Evolutionary conservation across 805 yeast species (phyloP).

Genomic region (Barnettozyma sp.): DNA sequence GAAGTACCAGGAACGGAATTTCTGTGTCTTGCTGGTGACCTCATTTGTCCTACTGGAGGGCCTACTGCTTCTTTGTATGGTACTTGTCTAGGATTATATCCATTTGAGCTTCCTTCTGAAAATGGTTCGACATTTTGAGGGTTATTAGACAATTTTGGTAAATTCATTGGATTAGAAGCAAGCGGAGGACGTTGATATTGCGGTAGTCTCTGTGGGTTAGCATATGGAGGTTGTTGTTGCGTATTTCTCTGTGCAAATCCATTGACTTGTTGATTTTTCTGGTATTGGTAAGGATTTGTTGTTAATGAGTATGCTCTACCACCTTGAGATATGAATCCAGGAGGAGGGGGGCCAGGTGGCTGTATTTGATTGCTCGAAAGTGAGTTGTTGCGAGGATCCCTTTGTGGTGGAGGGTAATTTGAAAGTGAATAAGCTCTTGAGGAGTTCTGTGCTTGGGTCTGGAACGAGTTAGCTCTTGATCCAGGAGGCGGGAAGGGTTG

Average conservation of each 20-base stretch:
- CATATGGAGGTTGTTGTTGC: neutral
- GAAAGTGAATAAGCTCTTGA: too few species aligned
- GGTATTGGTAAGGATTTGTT: conserved; percentile 16
- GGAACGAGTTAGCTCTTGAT: conserved; percentile 19
- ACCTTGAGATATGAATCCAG: neutral
- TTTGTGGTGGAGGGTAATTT: too few species aligned
- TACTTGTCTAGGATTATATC: neutral
- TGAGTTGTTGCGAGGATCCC: conserved; percentile 18
- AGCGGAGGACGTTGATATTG: neutral
- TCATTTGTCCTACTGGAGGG: conserved; percentile 2
- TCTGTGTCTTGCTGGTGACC: conserved; percentile 10
- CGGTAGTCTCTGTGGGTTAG: neutral
- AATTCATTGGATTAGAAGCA: too few species aligned
- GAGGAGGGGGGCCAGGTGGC: conserved; percentile 3
- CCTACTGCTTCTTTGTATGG: neutral
- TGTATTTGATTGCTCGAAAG: conserved; percentile 8
- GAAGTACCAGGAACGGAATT: conserved; percentile 16
- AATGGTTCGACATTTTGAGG: neutral
- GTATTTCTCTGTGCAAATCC: conserved; percentile 1
- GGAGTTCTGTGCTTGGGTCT: too few species aligned
- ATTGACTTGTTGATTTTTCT: conserved; percentile 4
- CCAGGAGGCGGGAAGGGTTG: neutral
- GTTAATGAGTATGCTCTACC: conserved; percentile 21
- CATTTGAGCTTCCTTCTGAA: neutral
- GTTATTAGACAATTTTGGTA: too few species aligned